Evolutionary conservation across 2,329 filamentous ascomycete genomes (phyloP).

Genomic region (Pestalotiopsis sp.): DNA sequence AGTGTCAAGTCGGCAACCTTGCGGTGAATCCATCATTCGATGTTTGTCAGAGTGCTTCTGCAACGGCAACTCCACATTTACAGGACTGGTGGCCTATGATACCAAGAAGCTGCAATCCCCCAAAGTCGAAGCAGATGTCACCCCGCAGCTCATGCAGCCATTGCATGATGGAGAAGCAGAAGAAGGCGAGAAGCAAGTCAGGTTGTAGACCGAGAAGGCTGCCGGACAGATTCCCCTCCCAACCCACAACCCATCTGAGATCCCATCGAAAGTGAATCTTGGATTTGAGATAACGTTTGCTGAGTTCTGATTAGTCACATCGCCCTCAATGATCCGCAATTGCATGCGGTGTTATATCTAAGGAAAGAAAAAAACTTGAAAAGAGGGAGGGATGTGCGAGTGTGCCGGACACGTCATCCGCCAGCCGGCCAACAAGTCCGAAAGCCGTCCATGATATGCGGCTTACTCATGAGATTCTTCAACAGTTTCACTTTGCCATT

Average conservation of each 20-base stretch:
- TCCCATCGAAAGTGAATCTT: background rate
- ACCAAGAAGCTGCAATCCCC: background rate
- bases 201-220: background rate
- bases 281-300: background rate
- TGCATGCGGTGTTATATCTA: background rate
- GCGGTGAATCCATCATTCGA: background rate
- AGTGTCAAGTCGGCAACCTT: background rate
- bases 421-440: background rate
- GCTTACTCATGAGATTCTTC: no score
- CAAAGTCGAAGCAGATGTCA: background rate
- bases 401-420: background rate
- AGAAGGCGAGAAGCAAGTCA: background rate
- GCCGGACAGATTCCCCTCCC: background rate
- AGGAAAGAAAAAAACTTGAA: background rate
- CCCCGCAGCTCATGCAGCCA: background rate
- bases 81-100: background rate
- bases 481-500: background rate
- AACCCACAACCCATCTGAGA: background rate
- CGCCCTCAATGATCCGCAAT: background rate
- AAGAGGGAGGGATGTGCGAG: background rate
- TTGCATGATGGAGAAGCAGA: background rate
- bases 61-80: background rate
- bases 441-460: no score
- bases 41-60: background rate
- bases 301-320: background rate